Conservation (phyloP, 129 eudicot genomes). For the Tagetes erecta region DNA sequence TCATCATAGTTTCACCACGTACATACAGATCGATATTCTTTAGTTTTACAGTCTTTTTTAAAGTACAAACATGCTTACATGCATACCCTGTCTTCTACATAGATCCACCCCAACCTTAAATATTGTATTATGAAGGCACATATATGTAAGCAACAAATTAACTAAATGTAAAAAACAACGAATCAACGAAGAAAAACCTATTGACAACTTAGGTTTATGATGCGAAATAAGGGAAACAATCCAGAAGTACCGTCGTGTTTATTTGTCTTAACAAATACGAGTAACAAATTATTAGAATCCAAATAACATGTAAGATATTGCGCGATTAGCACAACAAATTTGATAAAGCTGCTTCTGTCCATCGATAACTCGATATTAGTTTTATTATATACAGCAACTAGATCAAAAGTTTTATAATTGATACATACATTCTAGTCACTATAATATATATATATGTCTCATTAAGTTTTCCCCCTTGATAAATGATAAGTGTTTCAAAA, state of each 20-base stretch:
- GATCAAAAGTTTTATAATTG: conserved; percentile 33
- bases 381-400: conserved; percentile 41
- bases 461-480: conserved; percentile 6
- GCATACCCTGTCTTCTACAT: neutral
- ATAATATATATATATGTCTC: conserved; percentile 26
- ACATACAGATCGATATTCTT: neutral
- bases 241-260: neutral
- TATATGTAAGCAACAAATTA: neutral
- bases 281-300: conserved; percentile 9
- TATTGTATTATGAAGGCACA: neutral
- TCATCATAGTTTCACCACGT: neutral
- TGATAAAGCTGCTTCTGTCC: conserved; percentile 34
- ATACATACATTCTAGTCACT: conserved; percentile 30
- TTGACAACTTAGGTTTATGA: neutral
- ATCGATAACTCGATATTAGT: neutral
- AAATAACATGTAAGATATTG: conserved; percentile 15
- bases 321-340: conserved; percentile 24
- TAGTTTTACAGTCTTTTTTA: neutral
- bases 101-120: neutral
- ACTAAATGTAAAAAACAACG: neutral
- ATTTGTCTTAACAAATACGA: conserved; percentile 1
- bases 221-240: neutral
- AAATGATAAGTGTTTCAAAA: conserved; percentile 19
- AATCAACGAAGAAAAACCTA: conserved; percentile 8
- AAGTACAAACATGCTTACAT: neutral